These are phyloP conservation scores for Chytriomyces sp. DNA, from an alignment of 192 early-diverging fungal genomes.

Conservation along the genomic window DNA sequence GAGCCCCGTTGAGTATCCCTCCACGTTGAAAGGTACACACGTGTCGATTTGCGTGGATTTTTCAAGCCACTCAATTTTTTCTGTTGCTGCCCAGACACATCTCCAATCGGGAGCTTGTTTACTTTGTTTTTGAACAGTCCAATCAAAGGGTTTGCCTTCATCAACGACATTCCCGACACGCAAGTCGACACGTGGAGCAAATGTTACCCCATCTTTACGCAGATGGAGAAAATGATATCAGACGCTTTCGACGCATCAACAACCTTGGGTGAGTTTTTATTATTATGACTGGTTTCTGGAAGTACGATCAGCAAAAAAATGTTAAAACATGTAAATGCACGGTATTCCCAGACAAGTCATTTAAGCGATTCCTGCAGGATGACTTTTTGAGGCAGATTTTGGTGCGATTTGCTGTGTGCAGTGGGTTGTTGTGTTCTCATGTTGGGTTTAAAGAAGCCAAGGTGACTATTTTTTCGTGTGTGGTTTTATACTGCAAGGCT, in stretches of 20 bases:
- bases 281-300: not conserved
- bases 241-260: conserved; percentile 43
- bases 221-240: conserved; percentile 43
- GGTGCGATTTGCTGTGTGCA: conserved; percentile 79
- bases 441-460: conserved; percentile 62
- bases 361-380: conserved; percentile 81
- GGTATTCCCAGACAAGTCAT: conserved; percentile 58
- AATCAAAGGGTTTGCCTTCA: conserved; percentile 84
- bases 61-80: not conserved
- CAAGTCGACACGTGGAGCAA: conserved; percentile 72
- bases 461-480: conserved; percentile 38
- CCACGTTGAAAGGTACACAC: conserved; percentile 72
- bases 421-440: conserved; percentile 73
- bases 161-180: conserved; percentile 71
- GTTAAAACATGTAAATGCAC: not conserved
- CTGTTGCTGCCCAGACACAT: conserved; percentile 47
- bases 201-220: conserved; percentile 58
- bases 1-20: conserved; percentile 88
- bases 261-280: conserved; percentile 37
- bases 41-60: not conserved
- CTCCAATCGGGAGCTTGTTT: conserved; percentile 86
- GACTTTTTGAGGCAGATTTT: conserved; percentile 92
- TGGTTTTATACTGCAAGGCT: not conserved
- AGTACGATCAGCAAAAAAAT: too few species aligned
- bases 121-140: conserved; percentile 94